A percentile compares a stretch with the other conserved stretches of the same genome.
These are phyloP conservation scores for Rosa lucieae DNA, from an alignment of 306 rosid species.

Conservation along the genomic window DNA sequence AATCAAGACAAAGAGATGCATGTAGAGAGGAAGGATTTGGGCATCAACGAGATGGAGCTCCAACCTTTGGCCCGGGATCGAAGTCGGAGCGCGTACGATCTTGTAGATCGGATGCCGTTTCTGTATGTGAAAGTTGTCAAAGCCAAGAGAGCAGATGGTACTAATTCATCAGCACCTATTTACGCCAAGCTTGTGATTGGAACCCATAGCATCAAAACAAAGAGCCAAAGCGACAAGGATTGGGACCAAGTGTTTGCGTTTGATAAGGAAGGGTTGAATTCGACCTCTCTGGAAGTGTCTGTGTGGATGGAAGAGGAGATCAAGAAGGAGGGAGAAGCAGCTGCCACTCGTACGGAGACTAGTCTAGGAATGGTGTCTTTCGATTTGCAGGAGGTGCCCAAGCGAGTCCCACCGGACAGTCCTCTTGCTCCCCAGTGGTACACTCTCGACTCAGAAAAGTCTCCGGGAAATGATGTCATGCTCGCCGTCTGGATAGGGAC, in stretches of 20 bases:
- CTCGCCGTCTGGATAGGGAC: slow-evolving; percentile 82
- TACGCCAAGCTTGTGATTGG: slow-evolving; percentile 75
- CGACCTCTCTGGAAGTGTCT: slow-evolving; percentile 73
- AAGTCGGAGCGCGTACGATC: slow-evolving; percentile 56
- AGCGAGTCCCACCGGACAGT: slow-evolving; percentile 85
- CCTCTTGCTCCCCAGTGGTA: slow-evolving; percentile 97
- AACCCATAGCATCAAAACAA: slow-evolving; percentile 68
- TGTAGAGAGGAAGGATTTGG: slow-evolving; percentile 18
- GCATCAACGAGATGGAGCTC: slow-evolving; percentile 48
- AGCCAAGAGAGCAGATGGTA: slow-evolving; percentile 35
- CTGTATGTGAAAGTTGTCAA: slow-evolving; percentile 66
- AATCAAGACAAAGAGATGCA: slow-evolving; percentile 24
- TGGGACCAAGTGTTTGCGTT: slow-evolving; percentile 93
- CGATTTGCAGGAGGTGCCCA: slow-evolving; percentile 73
- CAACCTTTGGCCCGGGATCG: slow-evolving; percentile 50
- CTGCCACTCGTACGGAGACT: slow-evolving; percentile 17
- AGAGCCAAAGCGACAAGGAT: slow-evolving; percentile 52
- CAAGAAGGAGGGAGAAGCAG: slow-evolving; percentile 48
- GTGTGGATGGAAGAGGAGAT: slow-evolving; percentile 53
- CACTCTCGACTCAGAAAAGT: slow-evolving; percentile 58
- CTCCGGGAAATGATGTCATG: slow-evolving; percentile 80
- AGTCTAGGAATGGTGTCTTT: slow-evolving; percentile 58
- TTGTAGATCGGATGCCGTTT: slow-evolving; percentile 72
- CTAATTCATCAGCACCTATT: slow-evolving; percentile 10
- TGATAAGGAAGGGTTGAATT: slow-evolving; percentile 75